Conservation (phyloP, 495 filamentous ascomycete genomes). For the Thermothielavioides terrestris region DNA sequence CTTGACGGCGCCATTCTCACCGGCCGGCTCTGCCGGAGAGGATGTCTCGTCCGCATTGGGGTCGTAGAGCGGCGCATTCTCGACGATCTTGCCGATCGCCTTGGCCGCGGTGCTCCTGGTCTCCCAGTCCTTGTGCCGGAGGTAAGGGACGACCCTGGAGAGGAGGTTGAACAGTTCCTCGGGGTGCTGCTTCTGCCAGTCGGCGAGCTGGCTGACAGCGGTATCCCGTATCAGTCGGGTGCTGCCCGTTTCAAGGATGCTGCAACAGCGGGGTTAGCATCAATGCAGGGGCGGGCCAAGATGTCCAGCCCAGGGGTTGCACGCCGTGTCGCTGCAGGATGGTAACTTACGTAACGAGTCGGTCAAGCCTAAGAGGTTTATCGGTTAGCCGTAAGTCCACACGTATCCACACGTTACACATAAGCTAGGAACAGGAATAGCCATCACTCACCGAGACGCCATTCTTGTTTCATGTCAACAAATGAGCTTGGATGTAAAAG, state of each 20-base stretch:
- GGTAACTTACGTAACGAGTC: slow-evolving; percentile 79
- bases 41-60: slow-evolving; percentile 57
- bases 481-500: not conserved
- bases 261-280: slow-evolving; percentile 34
- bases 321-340: no score
- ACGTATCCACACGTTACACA: slow-evolving; percentile 13
- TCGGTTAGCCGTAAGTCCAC: no score
- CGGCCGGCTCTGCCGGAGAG: slow-evolving; percentile 30
- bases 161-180: slow-evolving; percentile 95
- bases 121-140: slow-evolving; percentile 91
- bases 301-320: no score
- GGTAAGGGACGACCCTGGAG: slow-evolving; percentile 89
- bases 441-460: slow-evolving; percentile 43
- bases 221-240: slow-evolving; percentile 91
- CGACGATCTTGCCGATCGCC: slow-evolving; percentile 84
- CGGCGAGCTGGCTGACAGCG: slow-evolving; percentile 89
- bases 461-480: slow-evolving; percentile 37
- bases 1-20: slow-evolving; percentile 35
- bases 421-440: not conserved
- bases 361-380: slow-evolving; percentile 85
- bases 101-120: slow-evolving; percentile 84
- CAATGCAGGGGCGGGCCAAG: not conserved
- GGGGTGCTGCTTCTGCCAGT: slow-evolving; percentile 95
- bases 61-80: slow-evolving; percentile 80
- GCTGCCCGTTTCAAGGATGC: slow-evolving; percentile 91